Evolutionary conservation across 1,139 yeast genomes (phyloP).

Genomic region (Sugiyamaella paludigena): DNA sequence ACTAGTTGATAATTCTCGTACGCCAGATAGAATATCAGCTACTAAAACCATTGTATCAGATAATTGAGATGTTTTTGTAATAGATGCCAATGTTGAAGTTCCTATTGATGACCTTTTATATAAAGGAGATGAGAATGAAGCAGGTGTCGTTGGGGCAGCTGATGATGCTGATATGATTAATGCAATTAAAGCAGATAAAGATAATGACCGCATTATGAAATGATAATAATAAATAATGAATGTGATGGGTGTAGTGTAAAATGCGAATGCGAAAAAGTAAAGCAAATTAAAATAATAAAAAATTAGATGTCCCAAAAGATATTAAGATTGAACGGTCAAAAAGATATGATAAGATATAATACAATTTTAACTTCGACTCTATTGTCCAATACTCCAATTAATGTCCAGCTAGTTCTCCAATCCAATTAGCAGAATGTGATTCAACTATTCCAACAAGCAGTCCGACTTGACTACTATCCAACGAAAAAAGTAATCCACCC

Average conservation of each 20-base stretch:
- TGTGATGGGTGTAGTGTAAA: not conserved
- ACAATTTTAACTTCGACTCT: too few relatives aligned
- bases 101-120: conserved; percentile 5
- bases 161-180: not conserved
- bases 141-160: not conserved
- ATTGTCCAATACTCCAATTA: too few relatives aligned
- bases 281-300: too few relatives aligned
- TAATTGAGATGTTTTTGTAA: conserved; percentile 2
- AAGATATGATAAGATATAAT: too few relatives aligned
- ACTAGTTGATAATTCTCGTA: not conserved
- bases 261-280: not conserved
- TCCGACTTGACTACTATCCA: too few relatives aligned
- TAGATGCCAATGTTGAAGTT: conserved; percentile 7
- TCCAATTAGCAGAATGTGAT: too few relatives aligned
- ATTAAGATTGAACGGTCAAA: too few relatives aligned
- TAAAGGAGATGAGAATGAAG: conserved; percentile 4
- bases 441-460: too few relatives aligned
- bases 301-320: too few relatives aligned
- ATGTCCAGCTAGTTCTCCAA: too few relatives aligned
- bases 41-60: conserved; percentile 21
- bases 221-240: not conserved
- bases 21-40: conserved; percentile 18
- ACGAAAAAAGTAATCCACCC: too few relatives aligned
- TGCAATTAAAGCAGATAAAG: not conserved
- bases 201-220: conserved; percentile 1